Evolutionary conservation across 1,284 basidiomycete species (phyloP), one percentile per base, ranked within the genome.

Genomic region (Trichosporon ovoides): DNA sequence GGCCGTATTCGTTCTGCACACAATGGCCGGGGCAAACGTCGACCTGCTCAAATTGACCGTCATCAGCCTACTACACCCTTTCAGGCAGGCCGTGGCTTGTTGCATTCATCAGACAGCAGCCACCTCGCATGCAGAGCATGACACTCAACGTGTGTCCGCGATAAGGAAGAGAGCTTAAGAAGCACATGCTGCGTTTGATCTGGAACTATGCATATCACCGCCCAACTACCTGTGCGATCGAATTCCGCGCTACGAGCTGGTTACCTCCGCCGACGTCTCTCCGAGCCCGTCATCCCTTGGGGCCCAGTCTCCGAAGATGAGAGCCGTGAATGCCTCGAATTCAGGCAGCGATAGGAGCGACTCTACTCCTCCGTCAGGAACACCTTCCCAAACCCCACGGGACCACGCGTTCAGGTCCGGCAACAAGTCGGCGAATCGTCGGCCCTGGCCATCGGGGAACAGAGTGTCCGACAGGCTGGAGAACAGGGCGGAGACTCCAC

Each of bases 231-330:
- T 16, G 28, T 22, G n/a, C 28, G n/a, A 28, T 22, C 24, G 7
- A 48, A 2, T 20, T 16, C 50, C 34, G 34, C 50, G 13, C 51
- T 52, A 34, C 37, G 35, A 52, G 37, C 51, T 24, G n/a, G 37
- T 22, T 24, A 14, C 22, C 43, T 16, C n/a, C 43, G 14, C 22
- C 43, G 11, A 10, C 35, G 12, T 56, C 38, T 9, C 24, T n/a
- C n/a, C n/a, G n/a, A n/a, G 36, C 22, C 43, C 22, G 16, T 48
- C 43, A 16, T 48, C 49, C 54, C 60, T 28, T 19, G 66, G 65
- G 22, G 74, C 73, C 74, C 74, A 77, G 65, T 78, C 76, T 7
- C 73, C 76, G 65, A 76, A 78, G 20, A 78, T 67, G 52, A 78
- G 63, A 0, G 74, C 75, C 6, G 74, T 67, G 59, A 77, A 76